phyloP scores from a whole-genome alignment of 805 yeast genomes.

The Ogataea minuta region DNA sequence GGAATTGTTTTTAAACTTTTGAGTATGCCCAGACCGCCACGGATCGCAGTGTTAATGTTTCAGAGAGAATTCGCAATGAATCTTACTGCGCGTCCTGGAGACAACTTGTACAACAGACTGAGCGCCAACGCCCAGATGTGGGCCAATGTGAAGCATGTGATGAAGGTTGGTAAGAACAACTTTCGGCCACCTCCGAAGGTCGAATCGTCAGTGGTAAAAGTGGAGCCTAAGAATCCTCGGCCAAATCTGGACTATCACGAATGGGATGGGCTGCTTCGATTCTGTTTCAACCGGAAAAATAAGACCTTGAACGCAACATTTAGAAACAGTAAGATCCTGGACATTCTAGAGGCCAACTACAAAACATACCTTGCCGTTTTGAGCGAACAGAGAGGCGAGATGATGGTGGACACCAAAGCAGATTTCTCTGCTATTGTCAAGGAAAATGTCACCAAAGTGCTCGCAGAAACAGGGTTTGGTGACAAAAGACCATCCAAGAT shows the following conservation, averaged over 20 bases:
- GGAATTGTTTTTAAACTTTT: slow-evolving; percentile 92
- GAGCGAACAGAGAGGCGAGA: slow-evolving; percentile 45
- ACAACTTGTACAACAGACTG: slow-evolving; percentile 83
- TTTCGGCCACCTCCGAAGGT: slow-evolving; percentile 99
- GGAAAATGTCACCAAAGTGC: slow-evolving; percentile 67
- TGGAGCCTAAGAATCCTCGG: slow-evolving; percentile 88
- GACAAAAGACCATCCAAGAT: slow-evolving; percentile 91
- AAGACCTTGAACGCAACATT: slow-evolving; percentile 92
- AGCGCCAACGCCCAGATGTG: slow-evolving; percentile 99
- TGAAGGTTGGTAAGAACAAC: slow-evolving; percentile 97
- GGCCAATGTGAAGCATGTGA: slow-evolving; percentile 98
- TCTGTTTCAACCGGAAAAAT: slow-evolving; percentile 90
- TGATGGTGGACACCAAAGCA: slow-evolving; percentile 42
- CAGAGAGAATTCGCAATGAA: slow-evolving; percentile 96
- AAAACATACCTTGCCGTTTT: slow-evolving; percentile 61
- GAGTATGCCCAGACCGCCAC: slow-evolving; percentile 89
- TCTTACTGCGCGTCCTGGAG: slow-evolving; percentile 95
- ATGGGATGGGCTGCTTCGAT: slow-evolving; percentile 94
- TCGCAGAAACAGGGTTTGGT: slow-evolving; percentile 73
- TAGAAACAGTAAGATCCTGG: slow-evolving; percentile 74
- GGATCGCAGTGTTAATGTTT: slow-evolving; percentile 94
- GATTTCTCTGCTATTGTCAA: slow-evolving; percentile 53
- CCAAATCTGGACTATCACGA: slow-evolving; percentile 93
- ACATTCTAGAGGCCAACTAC: slow-evolving; percentile 84
- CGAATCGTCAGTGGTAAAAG: slow-evolving; percentile 92